Conservation (phyloP, 352 stramenopile genomes). For the Phytophthora tentaculata region DNA sequence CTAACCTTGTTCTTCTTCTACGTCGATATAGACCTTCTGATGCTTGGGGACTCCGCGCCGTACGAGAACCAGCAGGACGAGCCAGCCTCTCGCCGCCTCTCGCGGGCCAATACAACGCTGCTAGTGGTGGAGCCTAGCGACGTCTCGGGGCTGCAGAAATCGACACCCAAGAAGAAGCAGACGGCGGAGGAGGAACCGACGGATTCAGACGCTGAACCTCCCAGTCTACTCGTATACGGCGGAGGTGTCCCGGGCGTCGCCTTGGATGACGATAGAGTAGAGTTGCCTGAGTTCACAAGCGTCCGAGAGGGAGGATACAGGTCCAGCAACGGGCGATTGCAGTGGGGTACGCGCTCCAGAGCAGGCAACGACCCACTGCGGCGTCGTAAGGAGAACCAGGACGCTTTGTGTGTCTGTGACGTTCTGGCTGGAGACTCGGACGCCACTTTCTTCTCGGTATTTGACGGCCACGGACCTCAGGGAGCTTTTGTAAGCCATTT, state of each 20-base stretch:
- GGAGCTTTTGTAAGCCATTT: constrained; percentile 82
- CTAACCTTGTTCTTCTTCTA: neutral
- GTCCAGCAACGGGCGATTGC: constrained; percentile 49
- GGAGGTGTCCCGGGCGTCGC: constrained; percentile 75
- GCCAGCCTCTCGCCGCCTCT: constrained; percentile 29
- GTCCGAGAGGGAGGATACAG: constrained; percentile 53
- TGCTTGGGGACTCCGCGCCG: constrained; percentile 29
- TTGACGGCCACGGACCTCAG: constrained; percentile 79
- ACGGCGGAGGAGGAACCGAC: neutral
- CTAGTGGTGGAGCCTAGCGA: constrained; percentile 34
- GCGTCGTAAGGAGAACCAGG: constrained; percentile 88
- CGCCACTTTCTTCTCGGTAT: constrained; percentile 74
- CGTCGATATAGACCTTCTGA: constrained; percentile 41
- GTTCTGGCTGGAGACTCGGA: constrained; percentile 47
- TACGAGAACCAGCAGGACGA: constrained; percentile 17
- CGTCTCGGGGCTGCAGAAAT: constrained; percentile 21
- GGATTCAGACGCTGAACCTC: constrained; percentile 8
- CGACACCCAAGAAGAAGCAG: constrained; percentile 10
- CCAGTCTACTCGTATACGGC: constrained; percentile 43
- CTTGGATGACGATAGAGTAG: constrained; percentile 59
- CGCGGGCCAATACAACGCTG: constrained; percentile 49
- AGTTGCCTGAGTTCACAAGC: constrained; percentile 72
- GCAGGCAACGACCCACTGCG: constrained; percentile 76
- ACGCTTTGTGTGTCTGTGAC: constrained; percentile 73
- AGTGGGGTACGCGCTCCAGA: constrained; percentile 62